phyloP scores from a whole-genome alignment of 169 alveolate species.

The Plasmodium fragile region DNA sequence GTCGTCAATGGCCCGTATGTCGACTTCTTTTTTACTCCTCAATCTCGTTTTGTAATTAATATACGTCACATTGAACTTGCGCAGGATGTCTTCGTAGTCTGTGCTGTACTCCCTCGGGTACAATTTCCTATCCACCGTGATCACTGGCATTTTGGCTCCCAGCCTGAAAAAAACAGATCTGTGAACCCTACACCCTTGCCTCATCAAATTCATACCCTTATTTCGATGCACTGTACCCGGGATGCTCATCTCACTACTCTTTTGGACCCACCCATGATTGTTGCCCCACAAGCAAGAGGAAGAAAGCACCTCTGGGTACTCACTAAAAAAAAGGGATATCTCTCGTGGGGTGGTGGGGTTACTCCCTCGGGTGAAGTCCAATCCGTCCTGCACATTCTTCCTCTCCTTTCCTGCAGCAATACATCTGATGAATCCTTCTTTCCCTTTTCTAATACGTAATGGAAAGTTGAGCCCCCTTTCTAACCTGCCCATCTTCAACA shows the following conservation, averaged over 20 bases:
- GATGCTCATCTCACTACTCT: not conserved
- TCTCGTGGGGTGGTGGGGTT: not conserved
- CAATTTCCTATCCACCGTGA: constrained; percentile 41
- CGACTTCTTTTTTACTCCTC: constrained; percentile 80
- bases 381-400: not conserved
- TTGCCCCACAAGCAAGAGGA: not conserved
- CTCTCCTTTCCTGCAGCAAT: not conserved
- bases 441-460: not conserved
- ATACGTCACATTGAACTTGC: constrained; percentile 79
- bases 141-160: constrained; percentile 60
- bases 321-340: not conserved
- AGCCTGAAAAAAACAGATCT: not conserved
- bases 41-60: constrained; percentile 86
- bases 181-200: not conserved
- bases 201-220: not conserved
- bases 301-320: not conserved
- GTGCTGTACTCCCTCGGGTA: constrained; percentile 68
- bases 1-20: constrained; percentile 79
- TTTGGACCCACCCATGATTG: not conserved
- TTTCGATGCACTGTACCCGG: not conserved
- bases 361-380: not conserved
- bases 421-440: not conserved
- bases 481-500: not conserved
- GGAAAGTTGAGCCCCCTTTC: not conserved
- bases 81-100: constrained; percentile 83